Base-by-base conservation (phyloP, 1,139 yeast genomes). In the Taphrina populina region DNA sequence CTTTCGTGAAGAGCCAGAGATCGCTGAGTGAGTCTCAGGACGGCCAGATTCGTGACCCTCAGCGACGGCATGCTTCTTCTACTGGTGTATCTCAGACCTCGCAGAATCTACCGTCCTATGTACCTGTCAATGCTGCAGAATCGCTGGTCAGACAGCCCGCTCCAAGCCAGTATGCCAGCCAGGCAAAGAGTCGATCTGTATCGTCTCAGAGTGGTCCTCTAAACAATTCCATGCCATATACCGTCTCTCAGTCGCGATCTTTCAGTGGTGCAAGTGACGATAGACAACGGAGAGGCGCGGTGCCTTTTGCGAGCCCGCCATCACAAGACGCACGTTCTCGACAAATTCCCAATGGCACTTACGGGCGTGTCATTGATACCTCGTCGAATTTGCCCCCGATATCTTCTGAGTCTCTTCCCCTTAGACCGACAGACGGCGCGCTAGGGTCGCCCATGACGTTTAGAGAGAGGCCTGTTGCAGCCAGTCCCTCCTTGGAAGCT, bases 391-490 rank as follows among this genome's bases (percentile, higher is more conserved):
- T 11, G 30, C 10, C 30, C 30, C 8, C 8, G 8, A 27, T 8
- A 11, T 8, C 30, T 8, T 8, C 11, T 27, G 30, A 27, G 10
- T 8, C 30, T 27, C 30, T 8, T 11, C 11, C 30, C 10, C 11
- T 27, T 27, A 27, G 30, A 27, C 30, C 30, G 8, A 27, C 30
- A 8, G 29, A 21, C 4, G 30, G 11, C 8, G 23, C 29, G 13
- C 36, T 43, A 5, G 47, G 47, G 3, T 43, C 47, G 15, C 47
- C 47, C 19, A 43, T 43, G 47, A 19, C 47, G 11, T 32, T 43
- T 27, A 11, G 13, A 6, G 47, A 43, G 19, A 7, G n/a, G 5
- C 19, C 17, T 6, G 13, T 37, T 10, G 37, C 47, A 4, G 10
- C 7, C 1, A 43, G 47, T 43, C 47, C 47, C 5, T 11, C 13